These are phyloP conservation scores for Fusarium drepaniforme DNA, from an alignment of 2,329 filamentous ascomycete species.

Conservation along the genomic window DNA sequence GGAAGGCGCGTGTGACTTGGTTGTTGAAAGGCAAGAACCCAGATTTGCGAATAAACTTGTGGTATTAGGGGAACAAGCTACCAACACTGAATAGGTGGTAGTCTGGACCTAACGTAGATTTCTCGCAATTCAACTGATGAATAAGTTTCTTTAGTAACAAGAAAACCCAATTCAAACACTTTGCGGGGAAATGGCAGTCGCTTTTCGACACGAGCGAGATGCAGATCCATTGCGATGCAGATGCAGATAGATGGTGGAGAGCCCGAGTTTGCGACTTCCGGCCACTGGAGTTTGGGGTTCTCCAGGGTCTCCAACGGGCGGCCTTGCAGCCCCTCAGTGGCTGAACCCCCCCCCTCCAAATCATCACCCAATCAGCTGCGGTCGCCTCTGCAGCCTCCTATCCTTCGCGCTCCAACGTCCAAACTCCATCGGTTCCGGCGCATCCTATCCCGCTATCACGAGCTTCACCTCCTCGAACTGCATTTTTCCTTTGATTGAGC, in stretches of 20 bases:
- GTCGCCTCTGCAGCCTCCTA: conserved; percentile 34
- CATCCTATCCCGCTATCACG: conserved; percentile 31
- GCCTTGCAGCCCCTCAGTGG: conserved; percentile 29
- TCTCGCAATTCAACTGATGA: background rate
- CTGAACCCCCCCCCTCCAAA: background rate
- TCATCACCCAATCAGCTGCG: conserved; percentile 23
- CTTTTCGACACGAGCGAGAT: background rate
- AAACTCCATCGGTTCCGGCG: conserved; percentile 12
- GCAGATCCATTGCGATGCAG: conserved; percentile 1
- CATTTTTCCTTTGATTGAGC: conserved; percentile 4
- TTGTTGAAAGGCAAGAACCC: background rate
- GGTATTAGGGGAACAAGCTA: background rate
- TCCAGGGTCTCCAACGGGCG: conserved; percentile 18
- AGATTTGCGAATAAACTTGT: background rate
- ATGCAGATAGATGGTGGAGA: background rate
- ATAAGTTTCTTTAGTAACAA: background rate
- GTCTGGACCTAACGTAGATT: too few relatives aligned
- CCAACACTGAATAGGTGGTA: background rate
- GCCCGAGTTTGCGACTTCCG: background rate
- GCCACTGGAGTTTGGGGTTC: conserved; percentile 12
- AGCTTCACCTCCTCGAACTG: conserved; percentile 15
- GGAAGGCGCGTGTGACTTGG: background rate
- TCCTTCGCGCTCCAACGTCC: conserved; percentile 4
- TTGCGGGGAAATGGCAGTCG: background rate
- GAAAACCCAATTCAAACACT: background rate